phyloP scores from a whole-genome alignment of 805 yeast genomes.

The Aciculoconidium aculeatum region DNA sequence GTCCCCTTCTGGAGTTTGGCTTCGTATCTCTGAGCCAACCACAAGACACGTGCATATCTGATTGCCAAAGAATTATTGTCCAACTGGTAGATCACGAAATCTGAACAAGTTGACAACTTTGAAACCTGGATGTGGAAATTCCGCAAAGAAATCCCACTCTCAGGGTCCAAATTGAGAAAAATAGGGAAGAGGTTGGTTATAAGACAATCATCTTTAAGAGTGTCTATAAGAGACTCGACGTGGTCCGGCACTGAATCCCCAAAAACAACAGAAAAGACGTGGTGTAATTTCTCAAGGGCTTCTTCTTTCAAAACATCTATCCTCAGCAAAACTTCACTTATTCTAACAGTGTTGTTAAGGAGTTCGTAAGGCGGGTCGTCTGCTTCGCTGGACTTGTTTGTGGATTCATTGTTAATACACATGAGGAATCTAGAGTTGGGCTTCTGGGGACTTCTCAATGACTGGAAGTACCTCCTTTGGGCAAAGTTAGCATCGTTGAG shows the following conservation, averaged over 20 bases:
- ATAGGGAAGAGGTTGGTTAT: conserved; percentile 42
- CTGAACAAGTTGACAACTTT: conserved; percentile 70
- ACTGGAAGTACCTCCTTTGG: conserved; percentile 41
- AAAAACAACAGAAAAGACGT: conserved; percentile 14
- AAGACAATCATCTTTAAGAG: conserved; percentile 38
- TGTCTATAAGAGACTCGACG: conserved; percentile 14
- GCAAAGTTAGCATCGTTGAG: conserved; percentile 52
- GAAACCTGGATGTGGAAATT: conserved; percentile 83
- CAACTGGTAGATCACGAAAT: conserved; percentile 61
- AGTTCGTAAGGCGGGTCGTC: conserved; percentile 2
- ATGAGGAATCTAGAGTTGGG: conserved; percentile 38
- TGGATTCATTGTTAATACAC: conserved; percentile 20
- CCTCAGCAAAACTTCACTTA: conserved; percentile 48
- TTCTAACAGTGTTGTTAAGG: conserved; percentile 49
- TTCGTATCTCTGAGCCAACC: conserved; percentile 33
- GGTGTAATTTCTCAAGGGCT: conserved; percentile 16
- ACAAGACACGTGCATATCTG: conserved; percentile 27
- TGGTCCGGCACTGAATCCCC: conserved; percentile 13
- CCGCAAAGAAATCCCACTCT: conserved; percentile 67
- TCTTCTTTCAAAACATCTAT: conserved; percentile 38
- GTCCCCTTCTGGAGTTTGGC: conserved; percentile 6
- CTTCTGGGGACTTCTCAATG: conserved; percentile 18
- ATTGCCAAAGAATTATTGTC: conserved; percentile 9
- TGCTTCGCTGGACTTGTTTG: conserved; percentile 2
- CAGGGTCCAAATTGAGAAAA: conserved; percentile 61